Evolutionary conservation across 2,329 filamentous ascomycete genomes (phyloP), one percentile per base, ranked within the genome.

Genomic region (Sarocladium strictum): DNA sequence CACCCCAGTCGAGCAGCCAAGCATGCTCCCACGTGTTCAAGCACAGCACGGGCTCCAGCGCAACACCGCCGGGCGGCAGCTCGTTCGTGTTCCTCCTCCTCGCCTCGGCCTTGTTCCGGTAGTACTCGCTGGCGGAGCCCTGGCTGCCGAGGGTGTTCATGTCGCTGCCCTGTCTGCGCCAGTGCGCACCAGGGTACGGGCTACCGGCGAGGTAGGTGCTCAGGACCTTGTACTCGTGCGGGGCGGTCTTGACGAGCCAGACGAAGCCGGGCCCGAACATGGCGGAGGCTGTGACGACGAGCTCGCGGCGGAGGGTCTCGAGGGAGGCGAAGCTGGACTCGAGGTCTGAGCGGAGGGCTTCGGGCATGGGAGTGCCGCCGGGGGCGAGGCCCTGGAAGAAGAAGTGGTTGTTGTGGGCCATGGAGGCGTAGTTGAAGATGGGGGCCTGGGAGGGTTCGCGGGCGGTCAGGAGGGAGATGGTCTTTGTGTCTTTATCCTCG

Each of bases 231-330:
- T 77, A 78, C 62, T 76, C 76, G 66, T 61, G 63, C 57, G 69
- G 65, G 54, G 65, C 70, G 62, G 64, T 67, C 71, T 83, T 83
- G 65, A 97, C 89, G 58, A 99, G 85, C 94, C 94, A 99, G 67
- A 97, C 88, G 73, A 95, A 97, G 60, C 94, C 94, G 0, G 93
- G 92, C 54, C 93, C 94, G 75, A 99, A 97, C 91, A 97, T 97
- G 74, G 85, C 81, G 61, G 83, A 79, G 56, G 93, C 93, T 38
- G 87, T 95, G 60, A 85, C 76, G 65, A 94, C 72, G 71, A 99
- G 85, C 68, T 94, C 89, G 62, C 79, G 78, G 67, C 85, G 85
- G 56, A 99, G 83, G 27, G 88, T 92, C 60, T 95, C 87, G 63
- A 95, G 76, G 63, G 86, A 90, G 66, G 87, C 87, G 76, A 96